Conservation (phyloP, 106 monocot genomes). For the Alisma plantagoaquatica region DNA sequence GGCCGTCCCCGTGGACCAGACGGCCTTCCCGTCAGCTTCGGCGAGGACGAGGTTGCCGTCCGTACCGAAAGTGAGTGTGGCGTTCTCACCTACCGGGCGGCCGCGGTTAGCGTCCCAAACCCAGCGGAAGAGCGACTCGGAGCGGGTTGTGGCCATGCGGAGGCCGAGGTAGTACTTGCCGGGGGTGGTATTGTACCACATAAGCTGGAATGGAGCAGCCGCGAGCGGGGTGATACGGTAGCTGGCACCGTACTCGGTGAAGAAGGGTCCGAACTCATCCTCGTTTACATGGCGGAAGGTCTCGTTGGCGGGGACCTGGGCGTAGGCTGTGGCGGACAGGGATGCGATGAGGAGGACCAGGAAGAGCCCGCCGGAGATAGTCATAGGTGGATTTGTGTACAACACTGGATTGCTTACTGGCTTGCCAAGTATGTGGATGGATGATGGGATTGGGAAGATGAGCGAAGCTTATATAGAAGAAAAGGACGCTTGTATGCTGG, state of each 20-base stretch:
- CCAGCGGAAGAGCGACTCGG: constrained; percentile 16
- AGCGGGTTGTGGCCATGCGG: constrained; percentile 7
- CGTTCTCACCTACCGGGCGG: constrained; percentile 9
- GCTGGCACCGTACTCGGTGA: constrained; percentile 59
- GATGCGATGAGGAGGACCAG: constrained; percentile 9
- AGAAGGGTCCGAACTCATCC: constrained; percentile 57
- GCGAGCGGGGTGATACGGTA: constrained; percentile 29
- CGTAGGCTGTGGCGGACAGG: neutral
- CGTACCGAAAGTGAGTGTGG: constrained; percentile 10
- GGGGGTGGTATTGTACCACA: constrained; percentile 21
- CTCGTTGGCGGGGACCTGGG: constrained; percentile 15
- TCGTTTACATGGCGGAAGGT: constrained; percentile 59
- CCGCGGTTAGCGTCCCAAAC: constrained; percentile 19
- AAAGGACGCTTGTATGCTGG: too few species aligned
- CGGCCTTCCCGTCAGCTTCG: constrained; percentile 6
- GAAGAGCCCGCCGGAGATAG: constrained; percentile 7
- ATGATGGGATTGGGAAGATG: too few species aligned
- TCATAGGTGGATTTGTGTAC: too few species aligned
- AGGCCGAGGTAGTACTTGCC: constrained; percentile 11
- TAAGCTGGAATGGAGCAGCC: constrained; percentile 20
- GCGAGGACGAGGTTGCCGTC: constrained; percentile 19
- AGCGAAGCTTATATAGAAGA: too few species aligned
- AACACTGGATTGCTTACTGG: too few species aligned
- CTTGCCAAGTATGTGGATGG: too few species aligned
- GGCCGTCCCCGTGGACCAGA: constrained; percentile 13